These are phyloP conservation scores for Cajanus cajan DNA, from an alignment of 306 rosid genomes.

Conservation along the genomic window DNA sequence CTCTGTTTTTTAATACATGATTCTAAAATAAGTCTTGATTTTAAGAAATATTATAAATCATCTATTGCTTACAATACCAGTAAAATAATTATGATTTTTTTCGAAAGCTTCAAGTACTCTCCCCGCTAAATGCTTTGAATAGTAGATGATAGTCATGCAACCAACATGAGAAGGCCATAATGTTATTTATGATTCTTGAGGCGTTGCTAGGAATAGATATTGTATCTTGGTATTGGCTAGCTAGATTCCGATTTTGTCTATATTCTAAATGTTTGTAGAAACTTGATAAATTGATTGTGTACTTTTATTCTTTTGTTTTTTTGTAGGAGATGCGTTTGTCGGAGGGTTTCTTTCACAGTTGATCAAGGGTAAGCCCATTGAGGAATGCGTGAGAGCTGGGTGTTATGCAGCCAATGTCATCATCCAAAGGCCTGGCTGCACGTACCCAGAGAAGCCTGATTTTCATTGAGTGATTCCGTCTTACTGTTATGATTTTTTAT, in stretches of 20 bases:
- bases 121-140: no score
- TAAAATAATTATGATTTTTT: no score
- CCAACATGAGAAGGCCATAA: no score
- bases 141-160: no score
- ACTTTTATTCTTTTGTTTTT: neutral
- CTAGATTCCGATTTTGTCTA: constrained; percentile 1
- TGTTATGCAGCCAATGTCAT: constrained; percentile 84
- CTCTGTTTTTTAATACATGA: neutral
- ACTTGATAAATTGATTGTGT: neutral
- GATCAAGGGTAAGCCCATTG: constrained; percentile 72
- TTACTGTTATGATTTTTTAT: constrained; percentile 13
- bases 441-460: constrained; percentile 89
- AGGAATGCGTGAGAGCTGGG: constrained; percentile 82
- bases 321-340: constrained; percentile 95
- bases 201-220: no score
- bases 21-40: no score
- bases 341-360: constrained; percentile 92
- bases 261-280: neutral
- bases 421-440: constrained; percentile 95
- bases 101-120: no score
- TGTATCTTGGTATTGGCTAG: neutral
- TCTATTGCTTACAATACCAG: no score
- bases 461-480: constrained; percentile 40
- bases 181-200: no score
- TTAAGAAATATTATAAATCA: no score